Evolutionary conservation across 495 filamentous ascomycete genomes (phyloP), one percentile per base, ranked within the genome.

Genomic region (Penicillium lagena): DNA sequence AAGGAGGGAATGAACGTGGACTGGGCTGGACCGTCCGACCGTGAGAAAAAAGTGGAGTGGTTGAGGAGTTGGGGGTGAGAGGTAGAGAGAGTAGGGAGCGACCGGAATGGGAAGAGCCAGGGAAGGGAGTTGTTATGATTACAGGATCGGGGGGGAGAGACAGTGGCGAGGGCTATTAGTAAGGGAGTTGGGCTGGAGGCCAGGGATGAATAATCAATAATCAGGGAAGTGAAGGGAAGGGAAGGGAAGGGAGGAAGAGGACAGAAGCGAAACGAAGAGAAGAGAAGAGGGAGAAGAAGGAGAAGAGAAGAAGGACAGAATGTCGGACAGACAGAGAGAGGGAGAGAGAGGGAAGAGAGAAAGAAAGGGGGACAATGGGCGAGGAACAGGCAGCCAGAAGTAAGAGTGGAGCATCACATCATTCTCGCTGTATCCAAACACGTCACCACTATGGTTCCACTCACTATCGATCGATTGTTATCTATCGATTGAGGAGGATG

Each of bases 1-100:
- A 41, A 40, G 31, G 40, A 59, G 56, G 45, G 56, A 59, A 51
- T 57, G 56, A 53, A 59, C 50, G 53, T 56, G 50, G 44, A 55
- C 44, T 13, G 12, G 43, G 38, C 29, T 22, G 22, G 44, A 44
- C 50, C 47, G 54, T 39, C 46, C 53, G 53, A 56, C 53, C 53
- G 53, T 56, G 53, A 49, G 45, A 49, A 52, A 42, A 40, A 36
- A 43, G 46, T 17, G n/a, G 29, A 36, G 12, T 39, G 30, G 30
- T 9, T 31, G 15, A 27, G 30, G 17, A 40, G n/a, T 39, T 10
- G 39, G 36, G 29, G 27, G 36, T 33, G 42, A 39, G 43, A 40
- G 46, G 28, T 12, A 34, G 32, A 34, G n/a, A 1, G 32, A 34
- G 10, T 11, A 34, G 32, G 32, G 32, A 34, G 32, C 22, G 22